Percentiles rank a stretch among this genome's conserved stretches.
These are phyloP conservation scores for Omphalotus guepiniiformis DNA, from an alignment of 768 basidiomycete species.

Conservation along the genomic window DNA sequence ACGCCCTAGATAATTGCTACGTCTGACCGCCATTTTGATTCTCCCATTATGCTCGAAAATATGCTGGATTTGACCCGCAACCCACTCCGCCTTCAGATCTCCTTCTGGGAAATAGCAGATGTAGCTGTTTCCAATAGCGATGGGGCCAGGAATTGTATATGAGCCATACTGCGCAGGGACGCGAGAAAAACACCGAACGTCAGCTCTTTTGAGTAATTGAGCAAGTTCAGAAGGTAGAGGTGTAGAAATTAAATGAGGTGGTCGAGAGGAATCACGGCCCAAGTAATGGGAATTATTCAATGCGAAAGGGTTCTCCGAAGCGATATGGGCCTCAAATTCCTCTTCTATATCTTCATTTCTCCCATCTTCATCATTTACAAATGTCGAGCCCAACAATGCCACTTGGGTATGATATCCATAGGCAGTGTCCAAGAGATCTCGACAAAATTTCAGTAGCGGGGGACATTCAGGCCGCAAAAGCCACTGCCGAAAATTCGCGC, in stretches of 20 bases:
- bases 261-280: too few relatives aligned
- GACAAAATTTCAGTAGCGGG: neutral
- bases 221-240: neutral
- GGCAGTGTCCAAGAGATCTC: neutral
- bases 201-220: neutral
- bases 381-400: too few relatives aligned
- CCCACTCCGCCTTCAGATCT: neutral
- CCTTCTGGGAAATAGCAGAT: neutral
- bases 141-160: neutral
- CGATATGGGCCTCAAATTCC: too few relatives aligned
- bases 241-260: too few relatives aligned
- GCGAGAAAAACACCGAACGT: neutral
- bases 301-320: too few relatives aligned
- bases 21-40: neutral
- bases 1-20: neutral
- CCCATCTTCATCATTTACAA: too few relatives aligned
- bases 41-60: neutral
- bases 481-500: slow-evolving; percentile 11
- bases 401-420: too few relatives aligned
- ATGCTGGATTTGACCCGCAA: neutral
- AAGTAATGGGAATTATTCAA: too few relatives aligned
- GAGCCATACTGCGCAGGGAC: neutral
- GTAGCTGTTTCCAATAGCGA: neutral
- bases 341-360: too few relatives aligned
- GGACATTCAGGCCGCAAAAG: slow-evolving; percentile 10